Base-by-base conservation (phyloP, 768 basidiomycete species). In the Baorangia bicolor region DNA sequence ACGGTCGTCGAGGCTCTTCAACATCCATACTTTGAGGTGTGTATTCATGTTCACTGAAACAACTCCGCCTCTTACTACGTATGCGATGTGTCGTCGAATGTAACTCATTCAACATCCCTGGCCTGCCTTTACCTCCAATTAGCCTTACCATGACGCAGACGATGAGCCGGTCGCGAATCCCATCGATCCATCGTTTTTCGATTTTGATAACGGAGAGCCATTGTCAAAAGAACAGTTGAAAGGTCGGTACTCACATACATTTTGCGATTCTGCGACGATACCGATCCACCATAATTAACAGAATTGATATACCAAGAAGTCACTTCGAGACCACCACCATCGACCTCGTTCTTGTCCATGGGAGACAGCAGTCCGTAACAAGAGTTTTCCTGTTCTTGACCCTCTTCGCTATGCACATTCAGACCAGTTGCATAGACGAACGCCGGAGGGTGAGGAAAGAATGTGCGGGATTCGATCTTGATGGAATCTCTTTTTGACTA, bases 91-190 rank as follows among this genome's bases (percentile, higher is more conserved):
- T 11, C 9, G 25, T 18, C 42, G 25, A 43, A 34, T 23, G 5
- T n/a, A 1, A 28, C 13, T 13, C 18, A 11, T 11, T 44, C 12
- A 18, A 28, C 28, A 41, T 23, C n/a, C 35, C 18, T 28, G 25
- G 13, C 6, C 14, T 27, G 3, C 38, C 18, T 42, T 27, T 18
- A 53, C 16, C 8, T n/a, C n/a, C 9, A 0, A 35, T 40, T 7
- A 90, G 89, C 85, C 91, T 1, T 94, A 94, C 63, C 93, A 95
- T 59, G 94, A 96, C 65, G 83, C 88, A 7, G 82, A 84, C 13
- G 94, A 98, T 67, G 94, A 97, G 67, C 94, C 95, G 0, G 81
- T 83, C 2, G 93, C 94, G 2, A 77, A 82, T 59, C 82, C 83
- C 1, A 76, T 91, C 31, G 85, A 90, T 49, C 85, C 91, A 0